Evolutionary conservation across 2,329 filamentous ascomycete species (phyloP), one percentile per base, ranked within the genome.

Genomic region (Hypoxylon sp.): DNA sequence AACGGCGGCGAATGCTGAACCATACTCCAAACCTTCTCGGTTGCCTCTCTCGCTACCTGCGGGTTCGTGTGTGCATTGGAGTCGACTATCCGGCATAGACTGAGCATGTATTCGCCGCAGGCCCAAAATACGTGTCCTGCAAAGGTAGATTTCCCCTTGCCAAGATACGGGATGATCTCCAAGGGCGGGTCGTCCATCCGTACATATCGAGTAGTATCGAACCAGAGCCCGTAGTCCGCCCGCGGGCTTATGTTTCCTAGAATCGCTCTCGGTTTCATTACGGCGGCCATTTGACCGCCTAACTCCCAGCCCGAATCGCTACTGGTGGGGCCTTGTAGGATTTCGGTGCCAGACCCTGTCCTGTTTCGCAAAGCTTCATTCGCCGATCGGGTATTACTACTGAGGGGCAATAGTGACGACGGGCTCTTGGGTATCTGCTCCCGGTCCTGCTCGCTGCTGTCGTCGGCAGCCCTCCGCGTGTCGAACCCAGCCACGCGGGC

Each of bases 101-200:
- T 47, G 27, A 64, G 50, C 20, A 67, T 40, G 45, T 69, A 64
- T 26, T 72, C 64, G 4, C 63, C 55, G 27, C 69, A 66, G 11
- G 62, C 58, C 68, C 67, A 71, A 47, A 69, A 71, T 6, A 72
- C 45, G 23, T 60, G 65, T 0, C 69, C 69, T 0, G 64, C 64
- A 35, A 72, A 67, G 1, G 67, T 72, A 18, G 60, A 60, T 27
- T 51, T 63, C 8, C 63, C 66, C n/a, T 48, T 48, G 5, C 70
- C 69, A 0, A 71, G 52, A 49, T 67, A 71, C 2, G 69, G 68
- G 8, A 68, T 31, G 2, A 70, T 63, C 20, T 63, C 60, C 2
- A 23, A 31, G 4, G 64, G 62, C 2, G 68, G 65, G 17, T 57
- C 21, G 13, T 51, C 48, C 17, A 64, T 55, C 4, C 53, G 56